Conservation (phyloP, 176 grass and related monocot species). For the Elymus sibiricus region DNA sequence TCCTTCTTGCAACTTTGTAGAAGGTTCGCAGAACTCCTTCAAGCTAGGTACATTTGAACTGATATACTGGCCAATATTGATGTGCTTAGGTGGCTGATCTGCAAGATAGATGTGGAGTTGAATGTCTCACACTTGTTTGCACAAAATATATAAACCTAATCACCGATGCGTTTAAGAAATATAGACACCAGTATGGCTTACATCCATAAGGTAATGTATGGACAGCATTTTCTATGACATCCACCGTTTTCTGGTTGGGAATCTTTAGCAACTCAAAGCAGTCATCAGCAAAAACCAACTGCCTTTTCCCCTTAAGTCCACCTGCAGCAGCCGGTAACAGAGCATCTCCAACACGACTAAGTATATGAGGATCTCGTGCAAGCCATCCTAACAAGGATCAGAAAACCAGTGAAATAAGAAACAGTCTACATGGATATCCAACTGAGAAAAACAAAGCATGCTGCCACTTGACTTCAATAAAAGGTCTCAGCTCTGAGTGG, state of each 20-base stretch:
- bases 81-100: conserved; percentile 80
- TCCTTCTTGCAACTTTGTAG: conserved; percentile 53
- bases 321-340: conserved; percentile 58
- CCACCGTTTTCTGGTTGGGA: conserved; percentile 68
- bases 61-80: conserved; percentile 83
- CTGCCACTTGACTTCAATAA: neutral
- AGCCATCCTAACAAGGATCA: conserved; percentile 70
- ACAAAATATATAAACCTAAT: conserved; percentile 13
- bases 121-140: neutral
- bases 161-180: conserved; percentile 10
- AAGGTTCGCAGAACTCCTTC: conserved; percentile 71
- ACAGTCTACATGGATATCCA: neutral
- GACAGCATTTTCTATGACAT: conserved; percentile 72
- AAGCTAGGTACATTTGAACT: conserved; percentile 78
- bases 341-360: conserved; percentile 67
- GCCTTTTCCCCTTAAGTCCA: conserved; percentile 54
- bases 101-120: conserved; percentile 28
- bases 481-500: neutral
- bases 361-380: conserved; percentile 73
- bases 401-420: conserved; percentile 23
- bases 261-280: conserved; percentile 68
- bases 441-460: neutral
- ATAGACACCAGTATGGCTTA: conserved; percentile 38
- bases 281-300: conserved; percentile 84
- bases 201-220: conserved; percentile 64